Evolutionary conservation across 305 asterid species (phyloP).

Genomic region (Fraxinus platypoda): DNA sequence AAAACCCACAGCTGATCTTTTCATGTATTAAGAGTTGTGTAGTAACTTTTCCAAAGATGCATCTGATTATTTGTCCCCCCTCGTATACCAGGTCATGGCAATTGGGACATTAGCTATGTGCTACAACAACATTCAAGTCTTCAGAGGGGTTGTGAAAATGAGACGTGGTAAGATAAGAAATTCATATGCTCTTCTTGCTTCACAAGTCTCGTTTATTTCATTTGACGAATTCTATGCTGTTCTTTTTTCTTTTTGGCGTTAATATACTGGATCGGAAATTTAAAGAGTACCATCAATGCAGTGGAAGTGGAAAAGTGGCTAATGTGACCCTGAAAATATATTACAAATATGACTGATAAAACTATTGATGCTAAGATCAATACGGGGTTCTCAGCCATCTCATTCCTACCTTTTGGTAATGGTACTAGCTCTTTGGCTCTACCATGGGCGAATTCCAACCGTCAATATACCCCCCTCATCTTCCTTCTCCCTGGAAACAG

Average conservation of each 20-base stretch:
- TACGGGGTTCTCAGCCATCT: neutral
- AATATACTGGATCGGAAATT: neutral
- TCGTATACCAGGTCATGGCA: constrained; percentile 76
- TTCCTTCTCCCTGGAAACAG: neutral
- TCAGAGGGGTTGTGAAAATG: constrained; percentile 94
- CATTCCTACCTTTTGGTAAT: neutral
- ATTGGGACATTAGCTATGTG: constrained; percentile 95
- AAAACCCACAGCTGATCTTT: constrained; percentile 7
- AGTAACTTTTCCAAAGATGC: neutral
- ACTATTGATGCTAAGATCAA: neutral
- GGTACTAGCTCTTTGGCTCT: neutral
- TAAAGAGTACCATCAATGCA: neutral
- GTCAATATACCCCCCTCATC: neutral
- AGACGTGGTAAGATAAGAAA: constrained; percentile 74
- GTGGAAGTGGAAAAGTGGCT: neutral
- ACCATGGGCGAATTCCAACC: neutral
- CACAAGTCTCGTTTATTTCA: neutral
- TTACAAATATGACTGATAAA: neutral
- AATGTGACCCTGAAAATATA: neutral
- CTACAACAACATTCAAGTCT: constrained; percentile 88
- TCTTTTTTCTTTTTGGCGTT: neutral
- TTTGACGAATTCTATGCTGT: constrained; percentile 13
- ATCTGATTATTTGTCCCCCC: constrained; percentile 20
- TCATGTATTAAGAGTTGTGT: neutral
- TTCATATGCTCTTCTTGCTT: constrained; percentile 19